Evolutionary conservation across 352 stramenopile genomes (phyloP), one percentile per base, ranked within the genome.

Genomic region (Pythium rishiriense): DNA sequence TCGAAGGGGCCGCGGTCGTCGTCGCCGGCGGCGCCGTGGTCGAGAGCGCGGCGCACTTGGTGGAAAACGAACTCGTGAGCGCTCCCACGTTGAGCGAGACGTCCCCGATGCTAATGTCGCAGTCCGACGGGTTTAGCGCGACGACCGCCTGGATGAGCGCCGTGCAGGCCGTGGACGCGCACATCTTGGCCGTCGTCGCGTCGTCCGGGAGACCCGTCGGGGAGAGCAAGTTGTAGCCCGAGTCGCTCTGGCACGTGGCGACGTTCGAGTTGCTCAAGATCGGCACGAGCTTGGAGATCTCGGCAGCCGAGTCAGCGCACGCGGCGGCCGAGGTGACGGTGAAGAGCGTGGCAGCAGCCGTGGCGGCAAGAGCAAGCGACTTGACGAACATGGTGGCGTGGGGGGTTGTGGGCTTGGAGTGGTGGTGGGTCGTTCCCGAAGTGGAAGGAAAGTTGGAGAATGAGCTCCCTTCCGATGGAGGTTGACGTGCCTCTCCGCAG

Each of bases 191-290:
- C 28, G 41, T 33, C 39, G 58, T 48, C 5, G 45, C 63, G 15
- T 59, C 42, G 39, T 25, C 64, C 33, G 63, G 63, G 12, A 66
- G 31, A 12, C 63, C 63, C 31, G 55, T 52, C 45, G 63, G 63
- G 12, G 63, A 56, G 41, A 70, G 58, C 12, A 70, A 37, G 21
- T 43, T 64, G 50, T 62, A 70, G 33, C 62, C 62, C 53, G 62
- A 69, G 19, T 50, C 35, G 9, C 46, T 25, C 22, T 46, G 35
- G 29, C 53, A 69, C 47, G 19, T 17, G 21, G 3, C 28, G 10
- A 59, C 46, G 39, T 52, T 60, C 11, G 46, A 2, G 25, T 60
- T 47, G 54, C 31, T 51, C n/a, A 39, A 25, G 22, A 64, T 46
- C n/a, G 55, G 54, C 25, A 41, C 45, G 48, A 69, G 55, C 46